phyloP scores from a whole-genome alignment of 2,329 filamentous ascomycete species.

The Alternaria ventricosa region DNA sequence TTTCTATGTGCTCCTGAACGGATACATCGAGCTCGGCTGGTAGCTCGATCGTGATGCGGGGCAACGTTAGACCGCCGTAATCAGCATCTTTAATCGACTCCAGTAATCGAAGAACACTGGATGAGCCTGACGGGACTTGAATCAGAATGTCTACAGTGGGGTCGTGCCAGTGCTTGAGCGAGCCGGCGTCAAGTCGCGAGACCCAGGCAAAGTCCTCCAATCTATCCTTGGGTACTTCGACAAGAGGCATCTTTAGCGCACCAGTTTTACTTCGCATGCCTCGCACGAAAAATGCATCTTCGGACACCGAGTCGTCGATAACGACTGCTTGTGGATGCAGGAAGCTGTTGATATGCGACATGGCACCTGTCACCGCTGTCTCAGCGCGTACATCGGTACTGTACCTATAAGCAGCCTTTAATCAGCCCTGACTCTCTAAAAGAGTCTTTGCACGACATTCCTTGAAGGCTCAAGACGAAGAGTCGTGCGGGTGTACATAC shows the following conservation, averaged over 20 bases:
- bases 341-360: slow-evolving; percentile 74
- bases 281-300: slow-evolving; percentile 72
- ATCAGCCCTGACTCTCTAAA: neutral
- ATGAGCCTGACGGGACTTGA: slow-evolving; percentile 72
- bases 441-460: neutral
- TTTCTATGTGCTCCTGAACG: slow-evolving; percentile 67
- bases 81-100: slow-evolving; percentile 78
- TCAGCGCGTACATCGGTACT: slow-evolving; percentile 76
- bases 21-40: slow-evolving; percentile 72
- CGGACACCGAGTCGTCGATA: slow-evolving; percentile 69
- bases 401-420: slow-evolving; percentile 28
- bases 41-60: slow-evolving; percentile 84
- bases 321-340: slow-evolving; percentile 80
- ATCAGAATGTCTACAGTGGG: slow-evolving; percentile 82
- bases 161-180: slow-evolving; percentile 78
- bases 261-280: slow-evolving; percentile 64
- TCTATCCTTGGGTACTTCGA: slow-evolving; percentile 73
- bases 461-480: no score
- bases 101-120: slow-evolving; percentile 80
- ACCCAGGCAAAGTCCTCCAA: slow-evolving; percentile 76
- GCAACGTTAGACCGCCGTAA: slow-evolving; percentile 71
- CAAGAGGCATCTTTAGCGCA: slow-evolving; percentile 65
- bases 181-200: slow-evolving; percentile 74
- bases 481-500: slow-evolving; percentile 27
- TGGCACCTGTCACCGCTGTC: slow-evolving; percentile 66